These are phyloP conservation scores for Dryadomyces sulphureus DNA, from an alignment of 2,329 filamentous ascomycete genomes.

Conservation along the genomic window DNA sequence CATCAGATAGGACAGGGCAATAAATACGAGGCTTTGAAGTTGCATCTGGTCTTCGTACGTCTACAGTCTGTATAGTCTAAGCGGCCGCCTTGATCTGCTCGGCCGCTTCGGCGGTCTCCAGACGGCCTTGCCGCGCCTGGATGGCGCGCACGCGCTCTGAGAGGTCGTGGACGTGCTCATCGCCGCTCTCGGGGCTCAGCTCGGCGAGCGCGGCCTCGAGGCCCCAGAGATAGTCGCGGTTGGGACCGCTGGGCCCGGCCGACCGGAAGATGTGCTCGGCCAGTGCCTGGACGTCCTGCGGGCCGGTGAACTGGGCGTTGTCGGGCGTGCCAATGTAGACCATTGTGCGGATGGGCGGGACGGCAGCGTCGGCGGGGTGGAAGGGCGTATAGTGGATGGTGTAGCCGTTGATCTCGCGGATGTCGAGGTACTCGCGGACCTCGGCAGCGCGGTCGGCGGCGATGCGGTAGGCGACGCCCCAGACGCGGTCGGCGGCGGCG, in stretches of 20 bases:
- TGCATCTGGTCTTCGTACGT: too few relatives aligned
- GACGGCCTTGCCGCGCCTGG: constrained; percentile 2
- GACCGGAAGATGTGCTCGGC: constrained; percentile 69
- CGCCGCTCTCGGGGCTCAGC: constrained; percentile 61
- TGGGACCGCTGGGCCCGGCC: constrained; percentile 72
- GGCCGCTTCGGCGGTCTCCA: not conserved
- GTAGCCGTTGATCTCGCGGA: constrained; percentile 95
- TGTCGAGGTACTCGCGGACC: constrained; percentile 80
- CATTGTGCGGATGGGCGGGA: constrained; percentile 39
- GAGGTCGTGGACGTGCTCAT: constrained; percentile 74
- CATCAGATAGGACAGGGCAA: too few relatives aligned
- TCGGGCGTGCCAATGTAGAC: constrained; percentile 91
- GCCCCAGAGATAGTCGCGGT: constrained; percentile 75
- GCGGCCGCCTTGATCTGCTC: too few relatives aligned
- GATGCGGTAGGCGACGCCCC: constrained; percentile 90
- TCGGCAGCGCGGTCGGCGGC: constrained; percentile 54
- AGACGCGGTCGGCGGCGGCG: constrained; percentile 51
- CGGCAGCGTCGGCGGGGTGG: constrained; percentile 37
- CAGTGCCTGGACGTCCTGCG: constrained; percentile 62
- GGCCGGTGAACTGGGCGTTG: constrained; percentile 83
- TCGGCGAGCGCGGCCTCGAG: constrained; percentile 61
- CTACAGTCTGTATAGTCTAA: too few relatives aligned
- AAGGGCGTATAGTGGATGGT: constrained; percentile 85
- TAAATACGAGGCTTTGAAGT: too few relatives aligned
- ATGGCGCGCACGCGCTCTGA: constrained; percentile 56